Percentiles rank a stretch among this genome's conserved stretches.
Conservation (phyloP, 164 flowering plant species). For the Magnolia officinalis region DNA sequence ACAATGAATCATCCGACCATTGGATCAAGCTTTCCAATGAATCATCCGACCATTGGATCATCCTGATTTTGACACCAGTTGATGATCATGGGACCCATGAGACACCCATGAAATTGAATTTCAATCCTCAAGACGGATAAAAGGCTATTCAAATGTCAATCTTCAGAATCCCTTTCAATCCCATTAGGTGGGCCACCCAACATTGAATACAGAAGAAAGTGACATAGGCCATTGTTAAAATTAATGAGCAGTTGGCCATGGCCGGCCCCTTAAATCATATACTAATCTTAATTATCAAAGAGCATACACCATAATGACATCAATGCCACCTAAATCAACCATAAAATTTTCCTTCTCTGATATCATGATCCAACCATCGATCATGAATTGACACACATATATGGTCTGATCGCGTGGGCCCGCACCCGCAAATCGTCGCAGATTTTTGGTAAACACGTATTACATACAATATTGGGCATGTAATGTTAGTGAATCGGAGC, state of each 20-base stretch:
- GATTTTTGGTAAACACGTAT: no score
- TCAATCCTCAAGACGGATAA: no score
- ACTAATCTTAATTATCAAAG: neutral
- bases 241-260: neutral
- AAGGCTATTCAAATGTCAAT: no score
- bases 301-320: neutral
- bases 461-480: no score
- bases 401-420: no score
- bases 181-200: neutral
- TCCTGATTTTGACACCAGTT: no score
- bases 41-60: no score
- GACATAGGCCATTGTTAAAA: neutral
- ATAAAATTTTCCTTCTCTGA: neutral
- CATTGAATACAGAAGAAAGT: neutral
- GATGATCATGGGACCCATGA: no score
- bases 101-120: no score
- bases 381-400: neutral
- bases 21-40: no score
- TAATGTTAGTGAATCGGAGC: neutral
- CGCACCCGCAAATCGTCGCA: no score
- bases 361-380: neutral
- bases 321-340: neutral
- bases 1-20: no score
- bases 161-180: neutral
- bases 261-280: neutral